These are phyloP conservation scores for Penicillium sclerotiorum DNA, from an alignment of 2,329 filamentous ascomycete genomes.

Conservation along the genomic window DNA sequence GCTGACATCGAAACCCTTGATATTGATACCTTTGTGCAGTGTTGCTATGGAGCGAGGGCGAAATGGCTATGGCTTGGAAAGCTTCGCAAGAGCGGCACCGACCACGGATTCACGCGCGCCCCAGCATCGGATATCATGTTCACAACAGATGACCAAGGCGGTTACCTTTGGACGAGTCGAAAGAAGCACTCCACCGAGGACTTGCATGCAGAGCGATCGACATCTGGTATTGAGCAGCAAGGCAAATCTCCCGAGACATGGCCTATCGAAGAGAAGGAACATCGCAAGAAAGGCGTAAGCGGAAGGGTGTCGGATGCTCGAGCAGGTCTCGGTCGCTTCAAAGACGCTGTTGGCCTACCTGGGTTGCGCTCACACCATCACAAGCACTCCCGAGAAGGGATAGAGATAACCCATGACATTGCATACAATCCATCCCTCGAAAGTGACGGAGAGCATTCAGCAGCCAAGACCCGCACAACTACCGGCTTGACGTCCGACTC, in stretches of 20 bases:
- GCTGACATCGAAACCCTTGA: conserved; percentile 91
- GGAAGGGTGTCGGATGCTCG: conserved; percentile 78
- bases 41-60: conserved; percentile 77
- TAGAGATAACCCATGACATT: conserved; percentile 33
- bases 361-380: conserved; percentile 45
- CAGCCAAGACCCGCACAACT: conserved; percentile 16
- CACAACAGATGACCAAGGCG: conserved; percentile 49
- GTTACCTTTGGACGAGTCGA: conserved; percentile 49
- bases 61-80: conserved; percentile 98
- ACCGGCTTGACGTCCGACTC: conserved; percentile 19
- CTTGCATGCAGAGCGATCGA: conserved; percentile 30
- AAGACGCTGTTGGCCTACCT: conserved; percentile 71
- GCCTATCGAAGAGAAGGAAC: conserved; percentile 42
- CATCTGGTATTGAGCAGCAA: conserved; percentile 33
- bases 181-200: conserved; percentile 46
- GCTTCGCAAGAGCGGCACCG: conserved; percentile 62
- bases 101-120: conserved; percentile 33
- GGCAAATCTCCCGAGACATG: conserved; percentile 34
- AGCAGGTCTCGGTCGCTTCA: conserved; percentile 80
- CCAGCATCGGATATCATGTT: conserved; percentile 47
- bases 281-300: conserved; percentile 71
- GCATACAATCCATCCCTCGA: conserved; percentile 32
- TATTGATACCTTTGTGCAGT: conserved; percentile 76
- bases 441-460: conserved; percentile 29
- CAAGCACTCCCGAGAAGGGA: conserved; percentile 39